Evolutionary conservation across 768 basidiomycete genomes (phyloP).

Genomic region (Auriscalpium orientale): DNA sequence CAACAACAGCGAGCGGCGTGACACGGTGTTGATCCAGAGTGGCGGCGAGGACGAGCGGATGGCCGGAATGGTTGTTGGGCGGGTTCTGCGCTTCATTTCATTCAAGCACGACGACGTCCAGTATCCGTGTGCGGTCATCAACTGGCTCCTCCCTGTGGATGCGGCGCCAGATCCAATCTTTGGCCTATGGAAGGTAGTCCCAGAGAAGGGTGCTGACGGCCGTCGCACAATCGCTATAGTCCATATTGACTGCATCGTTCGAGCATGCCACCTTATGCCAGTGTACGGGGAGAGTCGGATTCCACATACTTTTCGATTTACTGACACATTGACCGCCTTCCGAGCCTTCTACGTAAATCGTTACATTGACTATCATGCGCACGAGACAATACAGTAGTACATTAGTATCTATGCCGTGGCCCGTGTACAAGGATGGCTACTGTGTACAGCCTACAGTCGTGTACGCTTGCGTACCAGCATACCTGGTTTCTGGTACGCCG

Average conservation of each 20-base stretch:
- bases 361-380: slow-evolving; percentile 1
- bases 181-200: slow-evolving; percentile 4
- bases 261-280: slow-evolving; percentile 3
- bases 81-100: not conserved
- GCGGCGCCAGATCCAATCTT: not conserved
- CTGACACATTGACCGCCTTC: not conserved
- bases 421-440: not conserved
- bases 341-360: slow-evolving; percentile 1
- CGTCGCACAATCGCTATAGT: not conserved
- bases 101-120: not conserved
- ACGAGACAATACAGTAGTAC: not conserved
- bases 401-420: not conserved
- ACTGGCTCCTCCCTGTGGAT: not conserved
- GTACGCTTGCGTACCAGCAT: not conserved
- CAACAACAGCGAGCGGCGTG: not conserved
- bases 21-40: not conserved
- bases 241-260: not conserved
- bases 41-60: not conserved
- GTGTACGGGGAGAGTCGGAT: not conserved
- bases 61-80: slow-evolving; percentile 1
- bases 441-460: not conserved
- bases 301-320: not conserved
- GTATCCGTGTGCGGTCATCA: slow-evolving; percentile 4
- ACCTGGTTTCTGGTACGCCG: not conserved
- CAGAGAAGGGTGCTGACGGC: not conserved